Evolutionary conservation across 306 rosid genomes (phyloP).

Genomic region (Prosopis cineraria): DNA sequence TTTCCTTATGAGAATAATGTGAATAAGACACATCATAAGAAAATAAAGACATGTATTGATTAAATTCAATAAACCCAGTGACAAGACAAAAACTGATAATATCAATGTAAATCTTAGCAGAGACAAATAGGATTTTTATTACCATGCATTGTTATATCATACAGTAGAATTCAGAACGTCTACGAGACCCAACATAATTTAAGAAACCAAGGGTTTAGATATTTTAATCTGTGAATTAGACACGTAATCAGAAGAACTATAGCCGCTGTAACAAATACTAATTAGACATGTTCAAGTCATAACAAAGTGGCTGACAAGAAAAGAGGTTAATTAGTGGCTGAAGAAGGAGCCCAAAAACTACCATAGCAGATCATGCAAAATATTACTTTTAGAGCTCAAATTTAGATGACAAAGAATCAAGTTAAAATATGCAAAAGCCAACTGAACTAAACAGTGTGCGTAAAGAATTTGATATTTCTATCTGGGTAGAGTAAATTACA

Average conservation of each 20-base stretch:
- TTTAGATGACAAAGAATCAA: background rate
- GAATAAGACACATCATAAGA: background rate
- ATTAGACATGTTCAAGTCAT: slow-evolving; percentile 4
- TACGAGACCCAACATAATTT: slow-evolving; percentile 12
- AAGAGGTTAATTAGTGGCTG: background rate
- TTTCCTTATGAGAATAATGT: slow-evolving; percentile 7
- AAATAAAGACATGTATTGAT: background rate
- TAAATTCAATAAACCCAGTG: background rate
- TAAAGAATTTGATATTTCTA: slow-evolving; percentile 7
- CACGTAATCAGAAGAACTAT: background rate
- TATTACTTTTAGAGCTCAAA: too few relatives aligned
- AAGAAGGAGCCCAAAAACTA: too few relatives aligned
- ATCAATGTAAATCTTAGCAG: background rate
- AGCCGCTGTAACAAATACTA: slow-evolving; percentile 12
- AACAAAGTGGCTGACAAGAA: slow-evolving; percentile 3
- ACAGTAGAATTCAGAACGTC: background rate
- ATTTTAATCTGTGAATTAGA: slow-evolving; percentile 14
- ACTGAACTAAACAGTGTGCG: background rate
- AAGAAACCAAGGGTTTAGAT: background rate
- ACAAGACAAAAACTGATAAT: background rate
- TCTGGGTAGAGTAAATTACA: too few relatives aligned
- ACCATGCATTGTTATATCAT: background rate
- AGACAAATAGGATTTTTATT: background rate
- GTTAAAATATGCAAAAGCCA: background rate
- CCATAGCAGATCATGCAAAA: too few relatives aligned